A percentile compares a stretch with the other conserved stretches of the same genome.
These are phyloP conservation scores for Aureobasidium vineae DNA, from an alignment of 2,329 filamentous ascomycete species.

Conservation along the genomic window DNA sequence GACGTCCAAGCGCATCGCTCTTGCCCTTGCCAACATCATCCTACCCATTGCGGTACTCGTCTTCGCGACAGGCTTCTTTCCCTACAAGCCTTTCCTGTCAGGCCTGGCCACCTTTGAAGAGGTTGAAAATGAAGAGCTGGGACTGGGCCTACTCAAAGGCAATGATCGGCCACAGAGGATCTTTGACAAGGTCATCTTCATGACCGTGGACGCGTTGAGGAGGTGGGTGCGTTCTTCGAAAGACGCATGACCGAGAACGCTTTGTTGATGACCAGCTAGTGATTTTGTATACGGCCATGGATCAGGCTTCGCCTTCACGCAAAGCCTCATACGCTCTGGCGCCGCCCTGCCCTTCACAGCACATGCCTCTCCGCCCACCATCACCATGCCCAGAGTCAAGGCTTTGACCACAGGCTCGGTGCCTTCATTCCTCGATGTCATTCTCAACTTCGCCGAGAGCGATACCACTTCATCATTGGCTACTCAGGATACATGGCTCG, in stretches of 20 bases:
- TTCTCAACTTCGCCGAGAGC: slow-evolving; percentile 92
- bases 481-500: slow-evolving; percentile 91
- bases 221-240: slow-evolving; percentile 56
- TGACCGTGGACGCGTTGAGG: slow-evolving; percentile 94
- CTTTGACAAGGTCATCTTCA: slow-evolving; percentile 90
- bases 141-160: slow-evolving; percentile 35
- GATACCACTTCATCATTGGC: slow-evolving; percentile 87
- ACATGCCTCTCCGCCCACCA: slow-evolving; percentile 92
- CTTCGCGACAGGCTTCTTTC: slow-evolving; percentile 93
- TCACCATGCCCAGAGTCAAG: slow-evolving; percentile 97
- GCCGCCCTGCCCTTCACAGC: slow-evolving; percentile 90
- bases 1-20: slow-evolving; percentile 10
- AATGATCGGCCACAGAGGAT: slow-evolving; percentile 60
- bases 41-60: slow-evolving; percentile 65
- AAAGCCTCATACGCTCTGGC: slow-evolving; percentile 81
- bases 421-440: slow-evolving; percentile 96
- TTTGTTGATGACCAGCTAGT: slow-evolving; percentile 50
- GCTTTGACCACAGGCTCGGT: slow-evolving; percentile 96
- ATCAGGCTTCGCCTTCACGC: slow-evolving; percentile 84
- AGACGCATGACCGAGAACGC: background rate
- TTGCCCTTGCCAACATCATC: slow-evolving; percentile 70
- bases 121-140: slow-evolving; percentile 28
- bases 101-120: slow-evolving; percentile 62
- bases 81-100: slow-evolving; percentile 90
- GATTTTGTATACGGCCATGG: slow-evolving; percentile 85